These are phyloP conservation scores for Chlorella sp. DNA, from an alignment of 139 green algal genomes.

Conservation along the genomic window DNA sequence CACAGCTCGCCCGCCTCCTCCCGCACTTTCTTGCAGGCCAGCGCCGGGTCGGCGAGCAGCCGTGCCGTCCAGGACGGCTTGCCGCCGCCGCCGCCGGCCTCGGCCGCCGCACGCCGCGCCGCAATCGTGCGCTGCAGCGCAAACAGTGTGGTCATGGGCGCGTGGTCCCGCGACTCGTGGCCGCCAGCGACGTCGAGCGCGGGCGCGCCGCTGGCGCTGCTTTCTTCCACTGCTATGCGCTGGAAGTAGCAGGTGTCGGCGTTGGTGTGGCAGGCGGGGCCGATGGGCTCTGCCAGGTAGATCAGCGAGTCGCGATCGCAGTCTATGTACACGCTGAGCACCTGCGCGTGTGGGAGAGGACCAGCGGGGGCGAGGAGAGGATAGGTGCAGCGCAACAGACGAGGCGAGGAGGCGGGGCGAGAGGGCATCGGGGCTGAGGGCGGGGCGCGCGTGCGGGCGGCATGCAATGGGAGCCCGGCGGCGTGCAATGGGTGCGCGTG, in stretches of 20 bases:
- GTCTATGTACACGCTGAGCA: slow-evolving; percentile 68
- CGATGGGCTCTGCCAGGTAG: slow-evolving; percentile 88
- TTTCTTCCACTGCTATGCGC: no score
- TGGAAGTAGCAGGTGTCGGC: slow-evolving; percentile 92
- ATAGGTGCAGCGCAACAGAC: neutral
- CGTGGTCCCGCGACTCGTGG: slow-evolving; percentile 41
- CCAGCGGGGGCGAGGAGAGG: neutral
- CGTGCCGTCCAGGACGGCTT: slow-evolving; percentile 94
- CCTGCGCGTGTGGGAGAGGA: slow-evolving; percentile 41
- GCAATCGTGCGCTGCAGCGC: slow-evolving; percentile 87
- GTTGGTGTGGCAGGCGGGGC: slow-evolving; percentile 93
- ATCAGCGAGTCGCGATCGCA: slow-evolving; percentile 96
- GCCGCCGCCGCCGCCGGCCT: slow-evolving; percentile 36
- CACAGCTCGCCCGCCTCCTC: slow-evolving; percentile 97
- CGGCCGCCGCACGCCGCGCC: slow-evolving; percentile 53
- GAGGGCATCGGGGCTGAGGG: no score
- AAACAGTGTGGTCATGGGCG: slow-evolving; percentile 77
- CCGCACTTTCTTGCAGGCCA: slow-evolving; percentile 94
- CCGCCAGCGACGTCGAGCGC: slow-evolving; percentile 40
- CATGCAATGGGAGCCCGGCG: no score
- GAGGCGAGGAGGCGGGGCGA: neutral
- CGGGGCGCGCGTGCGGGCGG: no score
- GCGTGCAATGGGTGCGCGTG: no score
- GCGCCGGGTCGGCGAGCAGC: slow-evolving; percentile 81
- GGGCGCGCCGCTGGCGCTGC: neutral